Base-by-base conservation (phyloP, 306 rosid genomes). In the Cicer chorassanicum region DNA sequence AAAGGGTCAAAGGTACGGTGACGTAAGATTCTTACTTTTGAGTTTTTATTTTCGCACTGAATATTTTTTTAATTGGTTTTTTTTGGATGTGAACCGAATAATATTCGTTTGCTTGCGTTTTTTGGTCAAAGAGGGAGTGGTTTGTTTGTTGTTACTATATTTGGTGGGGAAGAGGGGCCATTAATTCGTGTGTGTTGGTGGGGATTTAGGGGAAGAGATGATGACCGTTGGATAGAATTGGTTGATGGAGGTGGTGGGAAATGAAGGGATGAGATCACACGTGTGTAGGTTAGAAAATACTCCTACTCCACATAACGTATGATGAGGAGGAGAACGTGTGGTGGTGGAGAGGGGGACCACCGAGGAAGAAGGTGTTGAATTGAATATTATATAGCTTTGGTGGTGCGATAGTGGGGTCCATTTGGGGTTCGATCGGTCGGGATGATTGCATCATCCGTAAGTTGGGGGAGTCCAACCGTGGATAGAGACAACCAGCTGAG, bases 1-100 rank as follows among this genome's bases (percentile, higher is more conserved):
- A 82, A 71, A 65, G 76, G 80, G 97, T 91, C 96, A 91, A 93
- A 93, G 97, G 89, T 88, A 74, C 81, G 80, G 65, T 93, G 93
- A 91, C 84, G 93, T 91, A 80, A 85, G 48, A 75, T 60, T 18
- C 73, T 83, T 45, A 21, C 84, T 80, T 78, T 88, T 76, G 0
- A 62, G 68, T 63, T 16, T 55, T 72, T 45, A 40, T 9, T 55
- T 83, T 54, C 54, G 50, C 59, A 65, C 75, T 48, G 64, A 57
- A 45, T 68, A 38, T 34, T 3, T 43, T 68, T 38, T 38, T 10
- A 66, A 73, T 16, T 36, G 11, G 11, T 2, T 66, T 42, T 4
- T 56, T 56, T 65, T 65, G 6, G 48, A 34, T 29, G 51, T 11
- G 53, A 75, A 48, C 38, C 38, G 63, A 57, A 65, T 65, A 51